Conservation (phyloP, 495 filamentous ascomycete species). For the Penicillium simplicissimum region DNA sequence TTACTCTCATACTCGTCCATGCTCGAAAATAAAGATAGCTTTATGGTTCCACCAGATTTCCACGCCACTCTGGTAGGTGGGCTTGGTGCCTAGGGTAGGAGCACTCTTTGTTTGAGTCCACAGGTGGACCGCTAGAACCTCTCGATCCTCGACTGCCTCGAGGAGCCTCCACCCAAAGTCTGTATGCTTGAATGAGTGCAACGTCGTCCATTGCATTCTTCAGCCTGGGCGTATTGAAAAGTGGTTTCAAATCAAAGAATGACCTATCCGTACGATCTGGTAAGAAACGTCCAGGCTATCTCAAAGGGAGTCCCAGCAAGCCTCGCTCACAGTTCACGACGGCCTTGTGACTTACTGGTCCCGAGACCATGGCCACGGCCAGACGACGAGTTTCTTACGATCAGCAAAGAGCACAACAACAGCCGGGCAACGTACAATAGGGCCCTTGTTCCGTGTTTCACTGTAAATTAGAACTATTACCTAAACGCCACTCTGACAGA, state of each 20-base stretch:
- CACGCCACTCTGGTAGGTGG: neutral
- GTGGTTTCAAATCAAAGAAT: neutral
- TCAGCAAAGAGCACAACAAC: neutral
- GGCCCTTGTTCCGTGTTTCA: neutral
- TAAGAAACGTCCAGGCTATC: neutral
- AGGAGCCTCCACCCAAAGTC: too few relatives aligned
- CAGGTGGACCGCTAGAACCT: too few relatives aligned
- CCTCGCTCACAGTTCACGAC: neutral
- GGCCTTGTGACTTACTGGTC: neutral
- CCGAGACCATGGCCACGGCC: neutral
- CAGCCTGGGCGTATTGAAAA: neutral
- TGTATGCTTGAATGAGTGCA: neutral
- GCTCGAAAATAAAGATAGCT: neutral
- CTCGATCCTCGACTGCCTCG: too few relatives aligned
- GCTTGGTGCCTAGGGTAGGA: neutral
- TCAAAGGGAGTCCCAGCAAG: neutral
- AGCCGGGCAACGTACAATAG: neutral
- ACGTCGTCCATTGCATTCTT: neutral
- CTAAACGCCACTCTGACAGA: neutral
- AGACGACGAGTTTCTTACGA: neutral
- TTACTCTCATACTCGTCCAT: neutral
- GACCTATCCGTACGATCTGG: neutral
- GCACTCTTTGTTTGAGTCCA: neutral
- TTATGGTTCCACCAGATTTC: too few relatives aligned
- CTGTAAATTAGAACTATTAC: neutral